Evolutionary conservation across 2,329 filamentous ascomycete genomes (phyloP).

Genomic region (Pseudocercospora eumusae): DNA sequence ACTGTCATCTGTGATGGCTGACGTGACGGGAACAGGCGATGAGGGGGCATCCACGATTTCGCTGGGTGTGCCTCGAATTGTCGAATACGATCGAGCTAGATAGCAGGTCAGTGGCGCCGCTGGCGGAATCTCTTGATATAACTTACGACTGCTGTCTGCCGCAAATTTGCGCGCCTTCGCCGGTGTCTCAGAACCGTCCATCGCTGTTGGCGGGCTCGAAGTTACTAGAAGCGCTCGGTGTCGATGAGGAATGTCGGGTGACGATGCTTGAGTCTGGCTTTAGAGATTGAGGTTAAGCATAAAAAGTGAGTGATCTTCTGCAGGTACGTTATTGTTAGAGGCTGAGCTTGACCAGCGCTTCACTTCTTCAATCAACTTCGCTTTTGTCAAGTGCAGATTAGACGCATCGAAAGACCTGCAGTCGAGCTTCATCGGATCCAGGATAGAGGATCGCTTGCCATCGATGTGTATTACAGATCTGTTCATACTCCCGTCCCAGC

Average conservation of each 20-base stretch:
- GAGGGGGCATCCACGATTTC: background rate
- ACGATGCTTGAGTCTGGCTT: background rate
- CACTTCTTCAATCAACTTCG: background rate
- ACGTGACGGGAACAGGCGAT: background rate
- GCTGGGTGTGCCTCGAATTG: background rate
- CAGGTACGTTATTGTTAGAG: background rate
- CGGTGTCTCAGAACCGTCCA: constrained; percentile 2
- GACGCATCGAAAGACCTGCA: background rate
- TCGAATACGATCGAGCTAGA: background rate
- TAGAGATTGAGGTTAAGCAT: background rate
- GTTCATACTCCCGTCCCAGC: background rate
- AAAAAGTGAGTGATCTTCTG: background rate
- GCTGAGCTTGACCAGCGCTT: background rate
- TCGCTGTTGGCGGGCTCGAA: background rate
- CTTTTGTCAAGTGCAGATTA: background rate
- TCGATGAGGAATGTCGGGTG: background rate
- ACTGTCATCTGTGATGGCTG: background rate
- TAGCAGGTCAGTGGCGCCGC: background rate
- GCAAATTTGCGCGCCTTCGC: background rate
- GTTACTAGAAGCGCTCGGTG: background rate
- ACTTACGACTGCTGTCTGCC: constrained; percentile 1
- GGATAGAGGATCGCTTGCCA: background rate
- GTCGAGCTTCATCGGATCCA: background rate
- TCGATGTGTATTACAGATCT: constrained; percentile 4
- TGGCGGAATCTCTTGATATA: background rate